Percentiles rank a stretch among this genome's conserved stretches.
Evolutionary conservation across 129 eudicot species (phyloP).

Genomic region (Centella asiatica): DNA sequence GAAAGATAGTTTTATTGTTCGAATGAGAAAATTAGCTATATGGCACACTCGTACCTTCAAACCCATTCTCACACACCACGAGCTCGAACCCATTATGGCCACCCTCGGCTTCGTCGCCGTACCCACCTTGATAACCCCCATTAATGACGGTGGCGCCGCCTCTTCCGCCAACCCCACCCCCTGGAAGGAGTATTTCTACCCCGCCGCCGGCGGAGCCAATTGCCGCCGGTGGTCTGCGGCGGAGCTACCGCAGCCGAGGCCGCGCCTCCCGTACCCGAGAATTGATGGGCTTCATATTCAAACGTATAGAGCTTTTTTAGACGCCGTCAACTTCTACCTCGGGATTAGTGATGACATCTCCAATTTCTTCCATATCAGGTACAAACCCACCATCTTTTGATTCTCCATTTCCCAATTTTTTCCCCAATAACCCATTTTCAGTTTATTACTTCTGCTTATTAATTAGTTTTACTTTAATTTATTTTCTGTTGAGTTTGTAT

Average conservation of each 20-base stretch:
- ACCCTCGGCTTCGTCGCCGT: slow-evolving; percentile 35
- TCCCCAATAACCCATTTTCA: too few relatives aligned
- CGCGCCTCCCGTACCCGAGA: slow-evolving; percentile 41
- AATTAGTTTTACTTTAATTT: too few relatives aligned
- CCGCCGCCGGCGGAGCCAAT: slow-evolving; percentile 16
- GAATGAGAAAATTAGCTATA: slow-evolving; percentile 38
- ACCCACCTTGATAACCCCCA: not conserved
- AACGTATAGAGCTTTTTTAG: slow-evolving; percentile 33
- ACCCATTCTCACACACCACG: slow-evolving; percentile 38
- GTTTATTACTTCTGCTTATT: too few relatives aligned
- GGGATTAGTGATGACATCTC: slow-evolving; percentile 24
- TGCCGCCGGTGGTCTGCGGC: not conserved
- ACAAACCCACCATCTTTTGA: too few relatives aligned
- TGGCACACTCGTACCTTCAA: slow-evolving; percentile 48
- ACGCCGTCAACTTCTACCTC: slow-evolving; percentile 36
- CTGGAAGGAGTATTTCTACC: slow-evolving; percentile 38
- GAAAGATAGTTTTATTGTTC: too few relatives aligned
- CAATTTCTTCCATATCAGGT: slow-evolving; percentile 47
- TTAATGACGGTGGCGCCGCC: not conserved
- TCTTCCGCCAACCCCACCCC: slow-evolving; percentile 1
- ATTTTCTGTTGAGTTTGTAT: too few relatives aligned
- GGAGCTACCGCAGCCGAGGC: slow-evolving; percentile 23
- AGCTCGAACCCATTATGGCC: slow-evolving; percentile 40
- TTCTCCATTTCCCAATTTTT: too few relatives aligned
- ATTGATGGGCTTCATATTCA: slow-evolving; percentile 47